Conservation (phyloP, 78 protist genomes). For the Dictyostelium intermedium region DNA sequence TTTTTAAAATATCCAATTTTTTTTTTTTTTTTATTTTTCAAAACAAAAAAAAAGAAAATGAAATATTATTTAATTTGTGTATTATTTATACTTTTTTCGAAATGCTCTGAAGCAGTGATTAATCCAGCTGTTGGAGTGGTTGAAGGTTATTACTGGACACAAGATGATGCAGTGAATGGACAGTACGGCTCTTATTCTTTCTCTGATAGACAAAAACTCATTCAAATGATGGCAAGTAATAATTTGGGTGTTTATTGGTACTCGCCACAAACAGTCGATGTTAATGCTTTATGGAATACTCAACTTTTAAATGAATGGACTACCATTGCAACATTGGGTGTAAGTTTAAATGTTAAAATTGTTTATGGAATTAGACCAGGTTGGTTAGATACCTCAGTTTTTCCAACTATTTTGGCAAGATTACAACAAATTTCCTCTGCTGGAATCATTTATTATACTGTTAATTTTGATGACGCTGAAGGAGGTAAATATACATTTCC, state of each 20-base stretch:
- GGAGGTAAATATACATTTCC: not conserved
- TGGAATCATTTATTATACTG: constrained; percentile 14
- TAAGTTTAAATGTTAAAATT: not conserved
- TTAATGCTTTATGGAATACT: not conserved
- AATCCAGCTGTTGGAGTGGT: constrained; percentile 4
- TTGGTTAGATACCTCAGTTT: not conserved
- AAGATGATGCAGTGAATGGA: constrained; percentile 28
- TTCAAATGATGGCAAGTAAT: constrained; percentile 3
- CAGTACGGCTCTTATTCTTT: constrained; percentile 16
- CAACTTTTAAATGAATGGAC: constrained; percentile 7
- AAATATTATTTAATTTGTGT: not conserved
- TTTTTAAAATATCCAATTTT: too few species aligned
- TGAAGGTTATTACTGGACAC: constrained; percentile 26
- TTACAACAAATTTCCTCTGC: not conserved
- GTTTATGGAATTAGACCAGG: constrained; percentile 47
- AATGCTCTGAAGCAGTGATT: not conserved
- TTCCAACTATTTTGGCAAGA: not conserved
- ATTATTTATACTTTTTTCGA: not conserved
- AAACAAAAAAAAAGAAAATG: too few species aligned
- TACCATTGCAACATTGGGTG: not conserved
- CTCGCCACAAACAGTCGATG: constrained; percentile 19
- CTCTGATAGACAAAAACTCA: constrained; percentile 1
- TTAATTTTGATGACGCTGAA: constrained; percentile 66
- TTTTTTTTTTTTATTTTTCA: too few species aligned
- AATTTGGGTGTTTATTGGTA: constrained; percentile 53